Percentiles rank a stretch among this genome's conserved stretches.
These are phyloP conservation scores for Catunica adiposa DNA, from an alignment of 2,329 filamentous ascomycete species.

Conservation along the genomic window DNA sequence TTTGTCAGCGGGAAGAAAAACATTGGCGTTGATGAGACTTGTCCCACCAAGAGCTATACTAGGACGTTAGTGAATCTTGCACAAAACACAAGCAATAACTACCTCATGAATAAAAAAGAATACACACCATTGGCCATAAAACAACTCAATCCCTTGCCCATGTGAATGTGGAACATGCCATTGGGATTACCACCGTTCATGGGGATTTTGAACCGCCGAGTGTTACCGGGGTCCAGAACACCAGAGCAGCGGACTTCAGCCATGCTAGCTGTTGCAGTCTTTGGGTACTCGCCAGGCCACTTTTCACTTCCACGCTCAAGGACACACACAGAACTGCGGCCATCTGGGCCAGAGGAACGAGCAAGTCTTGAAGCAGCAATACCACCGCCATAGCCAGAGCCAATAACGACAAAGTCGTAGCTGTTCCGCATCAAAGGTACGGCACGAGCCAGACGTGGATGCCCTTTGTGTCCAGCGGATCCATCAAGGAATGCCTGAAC, in stretches of 20 bases:
- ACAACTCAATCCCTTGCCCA: slow-evolving; percentile 47
- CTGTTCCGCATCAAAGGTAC: slow-evolving; percentile 38
- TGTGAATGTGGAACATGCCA: slow-evolving; percentile 45
- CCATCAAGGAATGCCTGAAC: slow-evolving; percentile 11
- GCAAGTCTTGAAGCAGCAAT: slow-evolving; percentile 50
- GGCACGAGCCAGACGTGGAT: slow-evolving; percentile 33
- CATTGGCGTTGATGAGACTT: slow-evolving; percentile 50
- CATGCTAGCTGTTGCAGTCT: slow-evolving; percentile 28
- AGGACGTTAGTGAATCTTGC: background rate
- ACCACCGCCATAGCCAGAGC: slow-evolving; percentile 51
- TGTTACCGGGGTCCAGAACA: slow-evolving; percentile 28
- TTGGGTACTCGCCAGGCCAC: slow-evolving; percentile 51
- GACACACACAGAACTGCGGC: slow-evolving; percentile 40
- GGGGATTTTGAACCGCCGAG: slow-evolving; percentile 23
- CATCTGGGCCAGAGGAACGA: slow-evolving; percentile 23
- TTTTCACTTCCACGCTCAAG: slow-evolving; percentile 48
- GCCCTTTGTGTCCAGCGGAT: slow-evolving; percentile 6
- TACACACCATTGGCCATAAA: slow-evolving; percentile 40
- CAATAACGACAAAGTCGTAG: slow-evolving; percentile 52
- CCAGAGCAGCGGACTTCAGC: slow-evolving; percentile 41
- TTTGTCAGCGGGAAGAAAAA: slow-evolving; percentile 44
- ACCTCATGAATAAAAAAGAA: slow-evolving; percentile 6
- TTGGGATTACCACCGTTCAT: slow-evolving; percentile 36
- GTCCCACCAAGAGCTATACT: slow-evolving; percentile 42
- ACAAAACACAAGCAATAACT: background rate